These are phyloP conservation scores for Alternaria sp. DNA, from an alignment of 2,329 filamentous ascomycete species.

Conservation along the genomic window DNA sequence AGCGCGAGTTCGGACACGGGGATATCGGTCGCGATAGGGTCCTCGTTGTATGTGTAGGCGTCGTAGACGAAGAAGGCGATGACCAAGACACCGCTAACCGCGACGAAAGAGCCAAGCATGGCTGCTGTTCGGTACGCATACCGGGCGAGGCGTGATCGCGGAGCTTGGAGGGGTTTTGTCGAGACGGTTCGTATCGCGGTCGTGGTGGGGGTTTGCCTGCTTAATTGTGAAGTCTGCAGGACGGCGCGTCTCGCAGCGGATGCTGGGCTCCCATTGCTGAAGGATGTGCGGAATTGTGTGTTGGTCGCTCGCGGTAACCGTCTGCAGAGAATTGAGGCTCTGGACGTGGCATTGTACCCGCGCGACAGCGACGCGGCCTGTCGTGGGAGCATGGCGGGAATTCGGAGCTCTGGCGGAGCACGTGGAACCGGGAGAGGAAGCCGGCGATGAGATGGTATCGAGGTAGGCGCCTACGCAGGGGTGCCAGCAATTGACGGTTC, in stretches of 20 bases:
- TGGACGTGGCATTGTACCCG: conserved; percentile 24
- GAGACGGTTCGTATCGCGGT: conserved; percentile 34
- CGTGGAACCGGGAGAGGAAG: conserved; percentile 8
- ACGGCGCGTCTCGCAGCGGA: conserved; percentile 28
- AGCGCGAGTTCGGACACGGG: conserved; percentile 85
- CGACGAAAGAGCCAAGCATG: conserved; percentile 75
- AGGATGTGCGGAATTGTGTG: conserved; percentile 31
- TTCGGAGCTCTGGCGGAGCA: conserved; percentile 4
- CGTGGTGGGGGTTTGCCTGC: conserved; percentile 16
- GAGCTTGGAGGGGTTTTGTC: conserved; percentile 39
- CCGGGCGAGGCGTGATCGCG: conserved; percentile 49
- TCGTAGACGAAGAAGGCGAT: conserved; percentile 93
- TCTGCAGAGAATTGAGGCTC: conserved; percentile 21
- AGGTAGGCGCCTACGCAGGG: neutral
- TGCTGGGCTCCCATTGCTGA: conserved; percentile 34
- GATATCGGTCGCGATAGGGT: conserved; percentile 71
- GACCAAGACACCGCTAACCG: conserved; percentile 71
- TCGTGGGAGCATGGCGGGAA: conserved; percentile 37
- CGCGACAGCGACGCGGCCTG: conserved; percentile 40
- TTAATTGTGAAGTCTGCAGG: conserved; percentile 26
- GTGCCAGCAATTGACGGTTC: conserved; percentile 13
- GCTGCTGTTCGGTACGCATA: conserved; percentile 74
- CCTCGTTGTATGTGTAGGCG: conserved; percentile 84
- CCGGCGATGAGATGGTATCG: neutral
- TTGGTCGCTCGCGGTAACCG: conserved; percentile 13